phyloP scores from a whole-genome alignment of 129 eudicot species.

The Chrysanthemum lavandulifolium region DNA sequence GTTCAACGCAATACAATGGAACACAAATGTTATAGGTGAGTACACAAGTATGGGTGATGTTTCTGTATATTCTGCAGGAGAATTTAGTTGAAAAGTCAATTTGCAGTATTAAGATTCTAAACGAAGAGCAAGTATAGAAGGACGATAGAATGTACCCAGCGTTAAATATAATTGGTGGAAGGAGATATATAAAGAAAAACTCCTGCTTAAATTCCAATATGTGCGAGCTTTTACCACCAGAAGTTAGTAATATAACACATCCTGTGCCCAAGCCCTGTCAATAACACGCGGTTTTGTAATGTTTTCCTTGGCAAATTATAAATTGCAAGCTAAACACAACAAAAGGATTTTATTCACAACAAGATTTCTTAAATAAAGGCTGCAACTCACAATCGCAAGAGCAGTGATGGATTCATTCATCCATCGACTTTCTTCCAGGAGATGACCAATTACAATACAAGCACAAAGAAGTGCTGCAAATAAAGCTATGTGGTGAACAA shows the following conservation, averaged over 20 bases:
- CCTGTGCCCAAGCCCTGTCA: conserved; percentile 85
- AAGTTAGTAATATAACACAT: conserved; percentile 55
- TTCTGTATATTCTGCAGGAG: conserved; percentile 1
- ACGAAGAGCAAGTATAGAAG: background rate
- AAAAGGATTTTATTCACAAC: background rate
- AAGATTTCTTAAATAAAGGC: background rate
- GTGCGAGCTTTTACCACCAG: conserved; percentile 72
- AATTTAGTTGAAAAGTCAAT: background rate
- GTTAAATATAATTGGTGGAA: conserved; percentile 95
- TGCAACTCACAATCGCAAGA: conserved; percentile 51
- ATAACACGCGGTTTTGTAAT: background rate
- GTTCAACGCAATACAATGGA: conserved; percentile 1
- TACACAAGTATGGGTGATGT: conserved; percentile 4
- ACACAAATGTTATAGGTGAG: conserved; percentile 3
- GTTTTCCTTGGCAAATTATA: background rate
- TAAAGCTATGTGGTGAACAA: conserved; percentile 58
- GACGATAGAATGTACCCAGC: conserved; percentile 63
- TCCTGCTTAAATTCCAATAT: conserved; percentile 84
- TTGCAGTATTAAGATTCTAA: conserved; percentile 1
- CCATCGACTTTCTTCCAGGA: conserved; percentile 73
- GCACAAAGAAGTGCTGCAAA: conserved; percentile 71
- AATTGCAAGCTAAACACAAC: conserved; percentile 10
- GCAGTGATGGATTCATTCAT: conserved; percentile 79
- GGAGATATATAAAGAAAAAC: conserved; percentile 89
- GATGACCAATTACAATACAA: conserved; percentile 71